These are phyloP conservation scores for Wolfiporia cocos DNA, from an alignment of 1,284 basidiomycete genomes.

Conservation along the genomic window DNA sequence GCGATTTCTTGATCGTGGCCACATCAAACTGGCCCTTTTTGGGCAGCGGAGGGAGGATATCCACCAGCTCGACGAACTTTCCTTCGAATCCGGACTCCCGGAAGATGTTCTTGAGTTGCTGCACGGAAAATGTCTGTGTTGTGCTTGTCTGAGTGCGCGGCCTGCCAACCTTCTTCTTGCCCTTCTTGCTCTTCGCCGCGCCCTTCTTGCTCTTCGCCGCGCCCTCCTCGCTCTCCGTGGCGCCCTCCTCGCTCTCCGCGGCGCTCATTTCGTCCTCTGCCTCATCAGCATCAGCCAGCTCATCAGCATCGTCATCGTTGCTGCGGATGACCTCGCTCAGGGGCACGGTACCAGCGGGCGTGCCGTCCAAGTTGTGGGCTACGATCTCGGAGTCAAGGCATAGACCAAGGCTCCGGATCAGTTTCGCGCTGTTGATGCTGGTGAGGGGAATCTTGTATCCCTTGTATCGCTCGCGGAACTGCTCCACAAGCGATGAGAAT, in stretches of 20 bases:
- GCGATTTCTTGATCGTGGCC: slow-evolving; percentile 71
- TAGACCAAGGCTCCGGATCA: slow-evolving; percentile 32
- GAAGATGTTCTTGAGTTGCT: slow-evolving; percentile 5
- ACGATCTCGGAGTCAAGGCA: slow-evolving; percentile 10
- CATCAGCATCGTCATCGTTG: slow-evolving; percentile 8
- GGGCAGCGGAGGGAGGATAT: slow-evolving; percentile 81
- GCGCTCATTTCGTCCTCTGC: slow-evolving; percentile 6
- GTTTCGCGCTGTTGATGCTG: slow-evolving; percentile 32
- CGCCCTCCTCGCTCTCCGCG: slow-evolving; percentile 6
- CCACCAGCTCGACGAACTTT: slow-evolving; percentile 73
- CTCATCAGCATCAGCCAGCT: slow-evolving; percentile 7
- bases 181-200: neutral
- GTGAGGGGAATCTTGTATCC: slow-evolving; percentile 68
- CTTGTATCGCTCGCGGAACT: slow-evolving; percentile 80
- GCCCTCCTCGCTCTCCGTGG: neutral
- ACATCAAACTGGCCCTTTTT: slow-evolving; percentile 89
- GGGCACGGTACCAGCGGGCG: no score
- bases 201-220: neutral
- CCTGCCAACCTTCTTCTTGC: neutral
- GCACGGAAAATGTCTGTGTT: slow-evolving; percentile 14
- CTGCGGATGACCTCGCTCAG: no score
- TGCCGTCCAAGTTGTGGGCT: slow-evolving; percentile 6
- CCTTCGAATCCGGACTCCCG: neutral
- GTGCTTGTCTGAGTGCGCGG: neutral
- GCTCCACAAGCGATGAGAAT: neutral